Conservation (phyloP, 2,329 filamentous ascomycete species). For the Rutstroemia sydowiana region DNA sequence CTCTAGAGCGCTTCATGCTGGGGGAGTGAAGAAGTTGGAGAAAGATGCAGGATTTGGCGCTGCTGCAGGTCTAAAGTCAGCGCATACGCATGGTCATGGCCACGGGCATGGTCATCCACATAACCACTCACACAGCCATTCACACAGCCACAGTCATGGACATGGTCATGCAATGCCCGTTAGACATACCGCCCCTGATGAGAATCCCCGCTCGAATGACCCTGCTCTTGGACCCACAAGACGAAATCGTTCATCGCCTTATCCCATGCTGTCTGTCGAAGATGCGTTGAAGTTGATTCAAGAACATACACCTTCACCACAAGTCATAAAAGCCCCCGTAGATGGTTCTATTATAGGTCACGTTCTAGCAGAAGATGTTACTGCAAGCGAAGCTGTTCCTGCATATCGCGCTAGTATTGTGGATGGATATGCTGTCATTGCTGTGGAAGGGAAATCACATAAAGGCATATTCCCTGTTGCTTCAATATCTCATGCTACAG, state of each 20-base stretch:
- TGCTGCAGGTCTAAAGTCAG: constrained; percentile 20
- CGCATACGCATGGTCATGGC: constrained; percentile 40
- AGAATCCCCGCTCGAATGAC: constrained; percentile 52
- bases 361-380: constrained; percentile 73
- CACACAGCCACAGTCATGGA: constrained; percentile 48
- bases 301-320: constrained; percentile 61
- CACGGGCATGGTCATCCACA: constrained; percentile 44
- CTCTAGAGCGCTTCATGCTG: constrained; percentile 70
- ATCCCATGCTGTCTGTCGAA: constrained; percentile 81
- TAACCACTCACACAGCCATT: constrained; percentile 35
- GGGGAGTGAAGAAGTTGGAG: constrained; percentile 78
- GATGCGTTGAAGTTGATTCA: constrained; percentile 69
- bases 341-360: constrained; percentile 61
- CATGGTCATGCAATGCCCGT: constrained; percentile 59
- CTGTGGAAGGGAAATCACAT: constrained; percentile 50
- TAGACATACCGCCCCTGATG: constrained; percentile 62
- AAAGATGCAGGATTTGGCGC: constrained; percentile 61
- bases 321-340: constrained; percentile 51
- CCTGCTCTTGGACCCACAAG: constrained; percentile 54
- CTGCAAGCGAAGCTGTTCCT: constrained; percentile 74
- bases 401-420: constrained; percentile 95
- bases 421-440: constrained; percentile 86
- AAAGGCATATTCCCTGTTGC: constrained; percentile 82
- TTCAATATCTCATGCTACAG: constrained; percentile 77
- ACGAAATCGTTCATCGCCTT: constrained; percentile 79